phyloP scores from a whole-genome alignment of 768 basidiomycete genomes.

The Mycena filopes region DNA sequence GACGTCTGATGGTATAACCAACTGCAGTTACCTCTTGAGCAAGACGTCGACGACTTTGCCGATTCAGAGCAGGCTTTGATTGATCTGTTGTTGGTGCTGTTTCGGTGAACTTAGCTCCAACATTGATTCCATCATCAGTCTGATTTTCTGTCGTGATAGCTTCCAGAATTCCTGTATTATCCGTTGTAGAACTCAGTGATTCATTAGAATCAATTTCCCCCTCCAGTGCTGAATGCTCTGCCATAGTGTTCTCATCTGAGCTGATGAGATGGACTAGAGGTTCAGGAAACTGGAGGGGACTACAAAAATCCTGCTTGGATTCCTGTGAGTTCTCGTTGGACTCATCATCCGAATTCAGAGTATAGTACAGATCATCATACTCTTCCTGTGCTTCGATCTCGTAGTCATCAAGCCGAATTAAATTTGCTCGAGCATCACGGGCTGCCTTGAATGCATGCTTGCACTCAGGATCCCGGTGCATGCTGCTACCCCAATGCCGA shows the following conservation, averaged over 20 bases:
- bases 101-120: too few species aligned
- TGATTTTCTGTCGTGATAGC: too few species aligned
- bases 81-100: too few species aligned
- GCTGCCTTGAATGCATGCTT: slow-evolving; percentile 40
- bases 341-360: slow-evolving; percentile 21
- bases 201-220: not conserved
- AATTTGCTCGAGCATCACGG: slow-evolving; percentile 11
- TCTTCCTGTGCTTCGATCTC: slow-evolving; percentile 37
- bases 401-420: too few species aligned
- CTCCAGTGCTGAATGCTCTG: not conserved
- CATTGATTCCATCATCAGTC: too few species aligned
- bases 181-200: too few species aligned
- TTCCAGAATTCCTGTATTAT: too few species aligned
- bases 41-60: too few species aligned
- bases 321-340: too few species aligned
- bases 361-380: slow-evolving; percentile 39
- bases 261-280: not conserved
- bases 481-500: slow-evolving; percentile 9
- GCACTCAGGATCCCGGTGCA: slow-evolving; percentile 48
- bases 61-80: too few species aligned
- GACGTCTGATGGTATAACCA: too few species aligned
- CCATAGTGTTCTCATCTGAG: not conserved
- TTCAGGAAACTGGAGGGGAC: slow-evolving; percentile 23
- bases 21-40: too few species aligned
- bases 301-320: slow-evolving; percentile 28